Percentiles rank a stretch among this genome's conserved stretches.
Evolutionary conservation across 495 filamentous ascomycete species (phyloP).

Genomic region (Patellaria atrata): DNA sequence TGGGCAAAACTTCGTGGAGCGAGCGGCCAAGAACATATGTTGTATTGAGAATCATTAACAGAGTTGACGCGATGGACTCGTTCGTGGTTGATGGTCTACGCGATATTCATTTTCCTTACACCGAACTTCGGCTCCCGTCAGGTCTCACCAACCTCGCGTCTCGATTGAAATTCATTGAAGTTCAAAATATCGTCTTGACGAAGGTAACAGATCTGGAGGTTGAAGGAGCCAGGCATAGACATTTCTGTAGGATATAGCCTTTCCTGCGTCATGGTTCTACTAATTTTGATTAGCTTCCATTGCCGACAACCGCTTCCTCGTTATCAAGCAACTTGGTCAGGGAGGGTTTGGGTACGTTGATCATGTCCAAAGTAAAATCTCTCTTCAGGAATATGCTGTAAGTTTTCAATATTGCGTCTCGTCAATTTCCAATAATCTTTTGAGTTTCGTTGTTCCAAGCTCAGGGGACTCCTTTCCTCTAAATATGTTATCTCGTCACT

Average conservation of each 20-base stretch:
- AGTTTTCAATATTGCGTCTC: not conserved
- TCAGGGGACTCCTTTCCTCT: no score
- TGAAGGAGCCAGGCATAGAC: not conserved
- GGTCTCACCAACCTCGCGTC: not conserved
- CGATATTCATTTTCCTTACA: constrained; percentile 16
- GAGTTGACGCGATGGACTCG: constrained; percentile 6
- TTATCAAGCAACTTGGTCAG: not conserved
- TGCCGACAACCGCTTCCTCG: not conserved
- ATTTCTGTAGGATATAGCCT: constrained; percentile 6
- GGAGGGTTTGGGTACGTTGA: constrained; percentile 3
- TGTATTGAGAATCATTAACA: constrained; percentile 15
- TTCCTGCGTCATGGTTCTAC: no score
- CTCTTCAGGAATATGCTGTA: constrained; percentile 6
- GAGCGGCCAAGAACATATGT: constrained; percentile 14
- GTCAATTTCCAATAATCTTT: not conserved
- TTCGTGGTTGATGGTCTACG: constrained; percentile 9
- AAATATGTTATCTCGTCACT: no score
- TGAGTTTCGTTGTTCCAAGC: no score
- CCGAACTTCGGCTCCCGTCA: not conserved
- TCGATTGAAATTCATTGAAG: constrained; percentile 9
- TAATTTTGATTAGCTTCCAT: no score
- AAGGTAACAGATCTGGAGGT: constrained; percentile 9
- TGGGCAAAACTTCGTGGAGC: constrained; percentile 6
- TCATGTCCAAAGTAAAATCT: constrained; percentile 6
- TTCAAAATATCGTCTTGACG: constrained; percentile 8